Percentiles rank a stretch among this genome's conserved stretches.
phyloP scores from a whole-genome alignment of 345 rosid genomes.

The Arabidopsis thaliana region DNA sequence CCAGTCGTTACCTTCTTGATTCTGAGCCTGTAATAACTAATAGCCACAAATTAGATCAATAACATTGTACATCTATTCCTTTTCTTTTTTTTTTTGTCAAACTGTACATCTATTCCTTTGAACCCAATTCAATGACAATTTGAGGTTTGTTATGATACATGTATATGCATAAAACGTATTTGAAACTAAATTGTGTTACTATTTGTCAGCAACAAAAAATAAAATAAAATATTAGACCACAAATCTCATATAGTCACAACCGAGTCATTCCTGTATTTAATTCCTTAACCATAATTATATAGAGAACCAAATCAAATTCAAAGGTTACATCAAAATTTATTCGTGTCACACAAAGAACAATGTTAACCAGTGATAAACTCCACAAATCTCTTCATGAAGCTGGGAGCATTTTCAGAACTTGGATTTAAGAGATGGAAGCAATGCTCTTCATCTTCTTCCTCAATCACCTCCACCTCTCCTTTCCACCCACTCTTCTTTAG shows the following conservation, averaged over 20 bases:
- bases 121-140: not conserved
- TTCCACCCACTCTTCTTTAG: constrained; percentile 56
- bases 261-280: not conserved
- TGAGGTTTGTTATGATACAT: not conserved
- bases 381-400: constrained; percentile 47
- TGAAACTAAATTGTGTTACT: not conserved
- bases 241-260: too few species aligned
- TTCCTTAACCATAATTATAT: not conserved
- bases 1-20: not conserved
- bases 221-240: too few species aligned
- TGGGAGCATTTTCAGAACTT: constrained; percentile 42
- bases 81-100: too few species aligned
- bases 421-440: constrained; percentile 51
- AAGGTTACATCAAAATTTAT: not conserved
- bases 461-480: constrained; percentile 54
- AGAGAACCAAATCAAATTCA: not conserved
- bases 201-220: too few species aligned
- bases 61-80: not conserved
- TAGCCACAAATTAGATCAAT: not conserved
- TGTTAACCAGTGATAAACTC: constrained; percentile 46
- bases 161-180: not conserved
- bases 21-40: not conserved
- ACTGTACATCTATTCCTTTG: not conserved
- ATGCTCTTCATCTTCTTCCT: constrained; percentile 53
- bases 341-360: not conserved